Evolutionary conservation across 345 rosid species (phyloP), one percentile per base, ranked within the genome.

Genomic region (Populus euphratica): DNA sequence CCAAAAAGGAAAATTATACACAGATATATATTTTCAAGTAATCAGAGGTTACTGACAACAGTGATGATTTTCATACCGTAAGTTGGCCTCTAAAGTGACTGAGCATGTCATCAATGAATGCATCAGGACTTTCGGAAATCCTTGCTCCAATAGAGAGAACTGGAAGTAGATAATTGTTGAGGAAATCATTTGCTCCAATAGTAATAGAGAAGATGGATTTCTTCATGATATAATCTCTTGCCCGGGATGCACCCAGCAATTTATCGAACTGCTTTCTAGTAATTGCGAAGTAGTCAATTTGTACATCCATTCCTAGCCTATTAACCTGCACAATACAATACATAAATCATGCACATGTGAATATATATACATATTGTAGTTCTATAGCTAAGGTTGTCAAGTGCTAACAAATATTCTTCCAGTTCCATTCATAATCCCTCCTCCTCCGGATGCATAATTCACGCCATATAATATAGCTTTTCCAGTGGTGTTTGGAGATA

Each of bases 391-490:
- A 13, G 11, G 50, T 47, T 47, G 50, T 47, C 50, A 3, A 47
- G 50, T 47, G 50, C 50, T 47, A 47, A 92, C 98, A 78, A 94
- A 94, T 5, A 94, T 89, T 84, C 93, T 90, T 72, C 99, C 99
- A 5, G 99, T 95, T 41, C 94, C 98, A 83, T 95, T 95, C 86
- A 93, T 64, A 77, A 95, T 79, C 52, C 99, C 98, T 84, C 97
- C 99, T 80, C 90, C 99, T 64, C 99, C 99, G 17, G 98, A 95
- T 35, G 96, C 99, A 76, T 91, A 95, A 79, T 91, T 95, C 61
- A 93, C 98, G 54, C 99, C 98, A 63, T 69, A 63, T 33, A 90
- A 62, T 78, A 95, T 67, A 27, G 90, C 82, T 85, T 90, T 91
- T 68, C 98, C 99, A 0, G 88, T 86, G 21, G 92, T 69, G 85